A percentile compares a stretch with the other conserved stretches of the same genome.
Conservation (phyloP, 73 alveolate genomes). For the Stentor roeselii region DNA sequence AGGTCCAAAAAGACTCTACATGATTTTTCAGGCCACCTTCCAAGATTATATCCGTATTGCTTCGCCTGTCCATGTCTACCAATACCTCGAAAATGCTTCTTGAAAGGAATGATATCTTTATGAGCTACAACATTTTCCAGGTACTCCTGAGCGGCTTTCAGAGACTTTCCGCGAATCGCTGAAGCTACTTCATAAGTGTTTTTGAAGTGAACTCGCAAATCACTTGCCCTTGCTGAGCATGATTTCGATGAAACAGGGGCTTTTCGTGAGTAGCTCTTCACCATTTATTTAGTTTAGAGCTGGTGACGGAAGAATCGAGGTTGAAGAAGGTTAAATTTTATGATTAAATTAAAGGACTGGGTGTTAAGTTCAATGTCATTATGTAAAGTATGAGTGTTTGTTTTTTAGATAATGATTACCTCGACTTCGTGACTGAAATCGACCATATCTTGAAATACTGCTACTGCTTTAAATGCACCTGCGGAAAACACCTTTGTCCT, state of each 20-base stretch:
- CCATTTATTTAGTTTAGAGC: no score
- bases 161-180: slow-evolving; percentile 86
- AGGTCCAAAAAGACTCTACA: slow-evolving; percentile 73
- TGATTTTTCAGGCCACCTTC: slow-evolving; percentile 94
- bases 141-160: no score
- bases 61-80: slow-evolving; percentile 92
- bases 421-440: slow-evolving; percentile 9
- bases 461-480: slow-evolving; percentile 8
- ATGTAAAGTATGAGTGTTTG: no score
- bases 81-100: slow-evolving; percentile 66
- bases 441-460: slow-evolving; percentile 16
- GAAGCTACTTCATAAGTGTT: slow-evolving; percentile 85
- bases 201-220: slow-evolving; percentile 84
- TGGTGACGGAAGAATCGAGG: no score
- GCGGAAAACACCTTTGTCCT: slow-evolving; percentile 29
- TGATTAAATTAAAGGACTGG: no score
- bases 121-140: slow-evolving; percentile 86
- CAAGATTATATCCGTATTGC: slow-evolving; percentile 69
- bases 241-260: slow-evolving; percentile 74
- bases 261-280: slow-evolving; percentile 61
- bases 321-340: no score
- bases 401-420: neutral
- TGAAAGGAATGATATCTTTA: slow-evolving; percentile 87
- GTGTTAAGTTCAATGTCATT: no score
- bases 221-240: slow-evolving; percentile 78